A percentile compares a stretch with the other conserved stretches of the same genome.
phyloP scores from a whole-genome alignment of 2,329 filamentous ascomycete genomes.

The Aschersonia sp. region DNA sequence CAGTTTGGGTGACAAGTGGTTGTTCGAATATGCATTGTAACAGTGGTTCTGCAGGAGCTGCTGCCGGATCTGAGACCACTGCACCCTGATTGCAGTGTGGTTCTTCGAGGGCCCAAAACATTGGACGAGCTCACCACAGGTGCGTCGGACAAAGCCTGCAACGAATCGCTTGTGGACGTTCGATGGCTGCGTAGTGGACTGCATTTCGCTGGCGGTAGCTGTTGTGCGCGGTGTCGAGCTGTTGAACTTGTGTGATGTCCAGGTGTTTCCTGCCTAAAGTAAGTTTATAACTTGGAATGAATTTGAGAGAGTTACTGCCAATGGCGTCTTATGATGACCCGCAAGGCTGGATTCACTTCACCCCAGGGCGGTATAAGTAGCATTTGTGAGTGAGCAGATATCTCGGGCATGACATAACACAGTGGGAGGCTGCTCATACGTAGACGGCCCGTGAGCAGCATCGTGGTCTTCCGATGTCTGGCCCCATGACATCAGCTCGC shows the following conservation, averaged over 20 bases:
- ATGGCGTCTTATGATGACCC: background rate
- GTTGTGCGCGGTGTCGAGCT: background rate
- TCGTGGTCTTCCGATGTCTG: background rate
- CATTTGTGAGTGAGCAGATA: background rate
- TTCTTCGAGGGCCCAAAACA: slow-evolving; percentile 3
- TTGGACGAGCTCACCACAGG: slow-evolving; percentile 3
- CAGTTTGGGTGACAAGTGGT: background rate
- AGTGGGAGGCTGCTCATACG: too few relatives aligned
- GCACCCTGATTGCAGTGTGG: background rate
- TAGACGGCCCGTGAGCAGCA: background rate
- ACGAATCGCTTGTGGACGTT: slow-evolving; percentile 3
- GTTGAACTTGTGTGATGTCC: background rate
- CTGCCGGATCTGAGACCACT: slow-evolving; percentile 2
- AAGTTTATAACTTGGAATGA: background rate
- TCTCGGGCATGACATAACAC: too few relatives aligned
- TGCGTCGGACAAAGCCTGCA: slow-evolving; percentile 4
- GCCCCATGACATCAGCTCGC: background rate
- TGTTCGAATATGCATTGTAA: slow-evolving; percentile 1
- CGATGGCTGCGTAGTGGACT: background rate
- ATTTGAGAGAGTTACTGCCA: too few relatives aligned
- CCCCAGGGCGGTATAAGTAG: background rate
- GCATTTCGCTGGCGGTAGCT: background rate
- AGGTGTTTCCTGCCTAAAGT: background rate
- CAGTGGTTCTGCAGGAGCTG: slow-evolving; percentile 1
- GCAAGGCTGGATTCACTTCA: background rate